Base-by-base conservation (phyloP, 1,284 basidiomycete species). In the Kwoniella shivajii region DNA sequence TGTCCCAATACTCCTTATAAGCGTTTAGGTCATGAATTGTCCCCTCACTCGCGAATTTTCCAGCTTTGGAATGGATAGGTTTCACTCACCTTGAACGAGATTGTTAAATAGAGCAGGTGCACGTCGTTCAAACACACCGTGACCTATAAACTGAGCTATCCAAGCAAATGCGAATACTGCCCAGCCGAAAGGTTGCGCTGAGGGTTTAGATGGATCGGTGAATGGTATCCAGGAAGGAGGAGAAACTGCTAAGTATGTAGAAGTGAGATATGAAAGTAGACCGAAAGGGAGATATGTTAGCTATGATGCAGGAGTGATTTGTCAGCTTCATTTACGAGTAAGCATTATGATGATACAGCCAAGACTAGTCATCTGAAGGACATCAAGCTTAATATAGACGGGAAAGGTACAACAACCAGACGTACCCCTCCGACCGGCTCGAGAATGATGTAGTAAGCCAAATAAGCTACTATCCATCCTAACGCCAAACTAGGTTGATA, bases 71-170 rank as follows among this genome's bases (percentile, higher is more conserved):
- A 16, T 9, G 16, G 7, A 16, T 34, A 34, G 16, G 7, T 34
- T 34, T 11, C 6, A 63, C 75, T 61, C 50, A 92, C 91, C 90
- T 69, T 89, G 89, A 33, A 90, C 59, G 46, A 94, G 73, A 75
- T 93, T 94, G 74, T 93, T 90, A 30, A 90, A 78, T 37, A 95
- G 78, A 0, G 92, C 92, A 3, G 92, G 92, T 0, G 90, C 85
- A 33, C 92, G 84, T 54, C 84, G 84, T 76, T 95, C 92, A 26
- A 87, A 87, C 27, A 87, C 72, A 29, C 87, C 89, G 72, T 95
- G 92, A 13, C 90, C 90, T 31, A 88, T 71, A 77, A 95, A 92
- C 75, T 95, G 92, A 13, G 84, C 85, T 47, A 91, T 80, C 92
- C 92, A 95, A 27, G 82, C 84, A 30, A 82, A 68, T 31, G 78